Evolutionary conservation across 2,329 filamentous ascomycete genomes (phyloP), one percentile per base, ranked within the genome.

Genomic region (Hypoxylon sp.): DNA sequence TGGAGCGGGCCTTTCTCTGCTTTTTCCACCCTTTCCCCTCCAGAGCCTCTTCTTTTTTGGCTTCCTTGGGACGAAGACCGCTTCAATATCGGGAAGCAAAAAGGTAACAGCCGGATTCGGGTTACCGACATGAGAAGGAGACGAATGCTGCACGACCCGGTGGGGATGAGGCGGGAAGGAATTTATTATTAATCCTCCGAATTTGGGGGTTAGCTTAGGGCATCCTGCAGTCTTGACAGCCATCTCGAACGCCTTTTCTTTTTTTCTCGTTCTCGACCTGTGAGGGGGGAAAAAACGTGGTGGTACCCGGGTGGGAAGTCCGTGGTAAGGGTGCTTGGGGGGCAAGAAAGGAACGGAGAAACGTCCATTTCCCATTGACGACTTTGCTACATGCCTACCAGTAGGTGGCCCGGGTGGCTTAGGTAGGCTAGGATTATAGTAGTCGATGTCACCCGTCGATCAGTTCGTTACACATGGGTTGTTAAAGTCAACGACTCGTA

Each of bases 231-330:
- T 35, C 45, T 63, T 63, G 63, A 65, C 58, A 62, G 60, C 52
- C 42, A 18, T 58, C 51, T 41, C 18, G 42, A 41, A 5, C 13
- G 33, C 51, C 48, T 46, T n/a, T n/a, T n/a, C n/a, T n/a, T n/a
- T n/a, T n/a, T n/a, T n/a, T n/a, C n/a, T n/a, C n/a, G n/a, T n/a
- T 54, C 20, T 52, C 35, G 27, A 55, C 50, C 31, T 50, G 55
- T 65, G 63, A 64, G 63, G 60, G 63, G 60, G 60, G 63, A 58
- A 55, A 62, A 61, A 62, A 60, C 55, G 62, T 64, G 53, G 62
- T 64, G 43, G 62, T 64, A 62, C 57, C 48, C 48, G 53, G 59
- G 55, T 47, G 55, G 55, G 58, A 57, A 56, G 61, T 42, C 54
- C 52, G 51, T 54, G 40, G n/a, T 62, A 47, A 47, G 51, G 55